These are phyloP conservation scores for Plasmodium vivax DNA, from an alignment of 169 alveolate species.

Conservation along the genomic window DNA sequence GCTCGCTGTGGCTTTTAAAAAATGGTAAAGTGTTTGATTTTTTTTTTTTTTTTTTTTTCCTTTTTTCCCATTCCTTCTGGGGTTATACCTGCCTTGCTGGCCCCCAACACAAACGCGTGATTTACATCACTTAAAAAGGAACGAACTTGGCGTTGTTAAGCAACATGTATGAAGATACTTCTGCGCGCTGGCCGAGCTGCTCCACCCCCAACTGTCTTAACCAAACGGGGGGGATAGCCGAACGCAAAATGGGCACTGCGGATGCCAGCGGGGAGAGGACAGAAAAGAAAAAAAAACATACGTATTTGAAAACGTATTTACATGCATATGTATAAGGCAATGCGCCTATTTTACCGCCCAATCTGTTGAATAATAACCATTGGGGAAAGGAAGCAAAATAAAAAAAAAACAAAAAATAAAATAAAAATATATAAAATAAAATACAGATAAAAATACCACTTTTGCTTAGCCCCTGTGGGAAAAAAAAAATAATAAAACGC, in stretches of 20 bases:
- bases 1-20: background rate
- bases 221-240: no score
- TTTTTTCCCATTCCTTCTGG: background rate
- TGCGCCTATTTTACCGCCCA: background rate
- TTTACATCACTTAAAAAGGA: background rate
- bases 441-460: no score
- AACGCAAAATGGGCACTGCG: no score
- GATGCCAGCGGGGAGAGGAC: background rate
- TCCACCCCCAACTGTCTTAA: no score
- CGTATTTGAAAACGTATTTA: background rate
- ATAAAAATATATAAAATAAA: background rate
- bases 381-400: background rate
- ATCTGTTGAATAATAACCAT: background rate
- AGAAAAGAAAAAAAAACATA: background rate
- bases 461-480: no score
- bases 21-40: background rate
- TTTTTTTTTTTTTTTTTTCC: background rate
- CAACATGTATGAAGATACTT: background rate
- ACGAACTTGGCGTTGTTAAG: background rate
- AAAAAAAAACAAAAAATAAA: background rate
- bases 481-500: no score
- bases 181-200: background rate
- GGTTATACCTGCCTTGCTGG: background rate
- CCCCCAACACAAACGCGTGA: background rate
- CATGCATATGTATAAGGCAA: background rate